Conservation (phyloP, 78 protist species). For the Tieghemostelium lacteum region DNA sequence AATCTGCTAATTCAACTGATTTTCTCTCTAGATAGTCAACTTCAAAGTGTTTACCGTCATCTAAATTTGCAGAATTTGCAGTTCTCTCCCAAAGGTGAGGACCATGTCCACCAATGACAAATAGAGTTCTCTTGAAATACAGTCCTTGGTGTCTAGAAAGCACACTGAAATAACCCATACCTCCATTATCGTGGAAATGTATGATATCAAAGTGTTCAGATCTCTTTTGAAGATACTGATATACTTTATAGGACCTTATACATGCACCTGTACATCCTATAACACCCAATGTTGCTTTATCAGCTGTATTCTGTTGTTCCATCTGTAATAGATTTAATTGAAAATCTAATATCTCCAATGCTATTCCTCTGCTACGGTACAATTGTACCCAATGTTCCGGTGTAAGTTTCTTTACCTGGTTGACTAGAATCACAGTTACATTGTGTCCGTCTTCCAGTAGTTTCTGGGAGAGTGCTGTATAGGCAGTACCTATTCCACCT, state of each 20-base stretch:
- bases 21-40: conserved; percentile 55
- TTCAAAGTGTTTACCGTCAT: conserved; percentile 77
- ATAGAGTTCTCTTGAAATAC: background rate
- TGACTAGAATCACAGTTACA: conserved; percentile 43
- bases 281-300: background rate
- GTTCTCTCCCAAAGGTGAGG: conserved; percentile 75
- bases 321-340: background rate
- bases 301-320: background rate
- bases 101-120: conserved; percentile 74
- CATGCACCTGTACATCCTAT: conserved; percentile 74
- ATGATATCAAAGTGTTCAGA: conserved; percentile 20
- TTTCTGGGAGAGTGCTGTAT: conserved; percentile 58
- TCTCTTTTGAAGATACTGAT: conserved; percentile 6
- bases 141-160: conserved; percentile 33
- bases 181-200: conserved; percentile 76
- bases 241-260: conserved; percentile 13
- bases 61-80: conserved; percentile 57
- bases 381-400: conserved; percentile 29
- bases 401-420: conserved; percentile 27
- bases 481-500: conserved; percentile 74
- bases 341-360: conserved; percentile 9
- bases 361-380: conserved; percentile 8
- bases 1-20: conserved; percentile 41
- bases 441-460: conserved; percentile 43
- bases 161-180: conserved; percentile 38